These are phyloP conservation scores for Malus sylvestris DNA, from an alignment of 306 rosid species.

Conservation along the genomic window DNA sequence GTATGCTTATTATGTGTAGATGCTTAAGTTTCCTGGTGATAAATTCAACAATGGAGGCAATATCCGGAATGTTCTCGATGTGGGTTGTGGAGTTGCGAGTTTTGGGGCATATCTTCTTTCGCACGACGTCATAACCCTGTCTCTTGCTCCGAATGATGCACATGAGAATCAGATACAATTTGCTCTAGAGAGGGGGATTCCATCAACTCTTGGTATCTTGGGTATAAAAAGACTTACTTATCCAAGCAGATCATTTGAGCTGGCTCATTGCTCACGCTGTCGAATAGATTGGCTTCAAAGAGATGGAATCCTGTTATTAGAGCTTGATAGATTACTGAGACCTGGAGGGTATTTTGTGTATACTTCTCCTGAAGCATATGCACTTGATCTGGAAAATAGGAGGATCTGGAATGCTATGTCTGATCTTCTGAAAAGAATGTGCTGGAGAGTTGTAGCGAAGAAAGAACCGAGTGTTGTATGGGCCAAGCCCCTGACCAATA, in stretches of 20 bases:
- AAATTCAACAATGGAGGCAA: conserved; percentile 45
- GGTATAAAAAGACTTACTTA: conserved; percentile 61
- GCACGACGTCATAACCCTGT: conserved; percentile 41
- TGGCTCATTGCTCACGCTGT: conserved; percentile 60
- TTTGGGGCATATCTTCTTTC: conserved; percentile 63
- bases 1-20: conserved; percentile 20
- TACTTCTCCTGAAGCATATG: conserved; percentile 63
- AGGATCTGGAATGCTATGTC: conserved; percentile 48
- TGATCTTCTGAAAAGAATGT: conserved; percentile 43
- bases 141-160: conserved; percentile 57
- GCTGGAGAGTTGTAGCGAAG: conserved; percentile 49
- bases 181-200: conserved; percentile 64
- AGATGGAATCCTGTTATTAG: conserved; percentile 48
- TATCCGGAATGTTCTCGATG: conserved; percentile 47
- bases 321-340: conserved; percentile 52
- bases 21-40: conserved; percentile 51
- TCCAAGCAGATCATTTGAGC: conserved; percentile 58
- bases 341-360: conserved; percentile 63
- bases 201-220: conserved; percentile 60
- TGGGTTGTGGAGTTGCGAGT: conserved; percentile 72
- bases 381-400: conserved; percentile 40
- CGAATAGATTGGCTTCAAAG: conserved; percentile 66
- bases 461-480: conserved; percentile 56
- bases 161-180: conserved; percentile 65
- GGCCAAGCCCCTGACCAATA: conserved; percentile 46